Evolutionary conservation across 73 alveolate genomes (phyloP).

Genomic region (Strombidium stylifer): DNA sequence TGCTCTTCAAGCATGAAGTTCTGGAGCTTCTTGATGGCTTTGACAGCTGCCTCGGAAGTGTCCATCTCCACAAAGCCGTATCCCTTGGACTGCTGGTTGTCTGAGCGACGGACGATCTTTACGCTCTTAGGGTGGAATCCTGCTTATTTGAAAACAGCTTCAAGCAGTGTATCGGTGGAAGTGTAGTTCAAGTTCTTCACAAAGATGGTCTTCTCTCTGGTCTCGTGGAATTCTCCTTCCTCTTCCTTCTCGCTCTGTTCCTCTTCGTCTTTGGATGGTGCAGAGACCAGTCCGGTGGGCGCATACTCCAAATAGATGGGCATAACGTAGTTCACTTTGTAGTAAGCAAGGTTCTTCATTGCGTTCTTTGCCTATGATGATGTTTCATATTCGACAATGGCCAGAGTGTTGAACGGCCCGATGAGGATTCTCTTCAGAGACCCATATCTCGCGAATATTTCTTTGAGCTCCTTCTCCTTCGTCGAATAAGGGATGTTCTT

Average conservation of each 20-base stretch:
- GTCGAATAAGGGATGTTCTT: conserved; percentile 84
- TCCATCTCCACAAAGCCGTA: conserved; percentile 96
- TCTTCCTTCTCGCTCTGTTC: not conserved
- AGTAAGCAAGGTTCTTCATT: conserved; percentile 85
- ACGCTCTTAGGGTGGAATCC: conserved; percentile 70
- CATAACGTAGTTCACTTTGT: conserved; percentile 47
- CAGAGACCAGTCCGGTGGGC: too few relatives aligned
- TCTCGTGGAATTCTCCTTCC: conserved; percentile 59
- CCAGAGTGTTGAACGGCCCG: conserved; percentile 94
- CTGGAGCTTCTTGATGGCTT: conserved; percentile 87
- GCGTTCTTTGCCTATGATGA: conserved; percentile 85
- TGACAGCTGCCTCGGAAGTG: conserved; percentile 77
- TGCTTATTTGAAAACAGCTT: conserved; percentile 65
- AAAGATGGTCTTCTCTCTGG: conserved; percentile 77
- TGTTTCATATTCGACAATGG: conserved; percentile 82
- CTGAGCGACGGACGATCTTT: conserved; percentile 77
- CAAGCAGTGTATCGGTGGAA: conserved; percentile 79
- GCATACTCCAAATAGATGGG: conserved; percentile 80
- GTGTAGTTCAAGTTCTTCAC: conserved; percentile 89
- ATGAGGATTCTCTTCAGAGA: conserved; percentile 69
- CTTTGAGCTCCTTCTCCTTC: conserved; percentile 70
- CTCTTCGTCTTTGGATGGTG: conserved; percentile 8
- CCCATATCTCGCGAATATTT: conserved; percentile 89
- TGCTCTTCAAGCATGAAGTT: conserved; percentile 89
- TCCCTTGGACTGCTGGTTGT: conserved; percentile 87